phyloP scores from a whole-genome alignment of 1,284 basidiomycete genomes.

The Fomes fomentarius region DNA sequence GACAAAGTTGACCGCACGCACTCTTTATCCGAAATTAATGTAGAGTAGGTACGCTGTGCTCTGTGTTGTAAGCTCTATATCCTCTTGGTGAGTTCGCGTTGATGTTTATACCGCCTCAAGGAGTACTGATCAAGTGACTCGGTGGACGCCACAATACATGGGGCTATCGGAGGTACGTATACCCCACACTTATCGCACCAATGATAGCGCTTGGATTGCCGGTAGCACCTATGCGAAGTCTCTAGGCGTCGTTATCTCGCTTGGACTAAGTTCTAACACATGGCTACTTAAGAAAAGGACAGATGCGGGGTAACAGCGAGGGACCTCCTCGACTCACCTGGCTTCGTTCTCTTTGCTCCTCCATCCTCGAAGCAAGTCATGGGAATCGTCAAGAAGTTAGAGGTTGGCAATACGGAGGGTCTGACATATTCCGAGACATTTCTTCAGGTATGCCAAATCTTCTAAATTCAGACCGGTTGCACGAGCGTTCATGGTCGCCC shows the following conservation, averaged over 20 bases:
- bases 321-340: not conserved
- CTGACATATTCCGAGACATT: conserved; percentile 33
- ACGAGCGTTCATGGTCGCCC: not conserved
- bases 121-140: not conserved
- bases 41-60: no score
- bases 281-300: conserved; percentile 1
- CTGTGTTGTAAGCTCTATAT: no score
- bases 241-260: conserved; percentile 13
- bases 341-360: not conserved
- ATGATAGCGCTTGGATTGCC: not conserved
- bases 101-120: no score
- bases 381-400: conserved; percentile 25
- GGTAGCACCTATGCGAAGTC: not conserved
- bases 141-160: not conserved
- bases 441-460: conserved; percentile 24
- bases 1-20: no score
- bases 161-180: not conserved
- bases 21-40: no score
- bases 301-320: conserved; percentile 8
- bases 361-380: conserved; percentile 6
- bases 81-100: no score
- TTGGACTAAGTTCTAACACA: no score
- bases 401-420: conserved; percentile 26
- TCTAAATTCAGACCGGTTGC: not conserved
- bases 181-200: not conserved